Evolutionary conservation across 306 rosid species (phyloP).

Genomic region (Casuarina glauca): DNA sequence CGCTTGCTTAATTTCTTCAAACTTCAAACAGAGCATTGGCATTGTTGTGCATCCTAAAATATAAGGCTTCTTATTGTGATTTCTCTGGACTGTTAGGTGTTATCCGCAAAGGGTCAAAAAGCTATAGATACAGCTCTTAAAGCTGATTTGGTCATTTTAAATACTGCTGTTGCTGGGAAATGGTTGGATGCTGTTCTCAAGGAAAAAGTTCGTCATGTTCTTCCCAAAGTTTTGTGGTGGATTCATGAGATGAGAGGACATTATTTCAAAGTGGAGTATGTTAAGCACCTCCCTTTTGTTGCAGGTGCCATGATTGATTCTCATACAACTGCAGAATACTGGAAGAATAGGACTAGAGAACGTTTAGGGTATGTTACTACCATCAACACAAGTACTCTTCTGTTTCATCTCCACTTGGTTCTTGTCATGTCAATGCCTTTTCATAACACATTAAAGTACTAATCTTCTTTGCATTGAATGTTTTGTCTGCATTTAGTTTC

Average conservation of each 20-base stretch:
- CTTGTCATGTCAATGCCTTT: not conserved
- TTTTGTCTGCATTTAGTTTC: not conserved
- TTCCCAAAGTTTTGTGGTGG: constrained; percentile 99
- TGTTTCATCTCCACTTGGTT: not conserved
- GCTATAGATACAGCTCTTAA: constrained; percentile 73
- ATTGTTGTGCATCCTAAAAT: constrained; percentile 6
- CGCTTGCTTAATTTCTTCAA: not conserved
- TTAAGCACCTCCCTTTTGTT: constrained; percentile 98
- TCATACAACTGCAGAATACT: constrained; percentile 80
- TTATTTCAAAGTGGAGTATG: constrained; percentile 94
- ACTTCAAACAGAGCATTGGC: not conserved
- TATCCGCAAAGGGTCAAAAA: constrained; percentile 73
- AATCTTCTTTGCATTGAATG: not conserved
- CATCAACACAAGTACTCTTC: not conserved
- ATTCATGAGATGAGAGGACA: constrained; percentile 99
- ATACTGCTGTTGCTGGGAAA: constrained; percentile 98
- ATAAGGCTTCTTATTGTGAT: constrained; percentile 25
- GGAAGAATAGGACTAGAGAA: constrained; percentile 85
- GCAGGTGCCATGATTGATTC: constrained; percentile 99
- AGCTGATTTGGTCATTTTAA: constrained; percentile 82
- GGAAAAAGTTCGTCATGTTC: constrained; percentile 69
- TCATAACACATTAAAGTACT: not conserved
- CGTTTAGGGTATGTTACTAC: constrained; percentile 59
- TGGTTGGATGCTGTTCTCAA: constrained; percentile 89
- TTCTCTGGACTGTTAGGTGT: constrained; percentile 46